Evolutionary conservation across 108 stramenopile species (phyloP), one percentile per base, ranked within the genome.

Genomic region (Epipyxis sp.): DNA sequence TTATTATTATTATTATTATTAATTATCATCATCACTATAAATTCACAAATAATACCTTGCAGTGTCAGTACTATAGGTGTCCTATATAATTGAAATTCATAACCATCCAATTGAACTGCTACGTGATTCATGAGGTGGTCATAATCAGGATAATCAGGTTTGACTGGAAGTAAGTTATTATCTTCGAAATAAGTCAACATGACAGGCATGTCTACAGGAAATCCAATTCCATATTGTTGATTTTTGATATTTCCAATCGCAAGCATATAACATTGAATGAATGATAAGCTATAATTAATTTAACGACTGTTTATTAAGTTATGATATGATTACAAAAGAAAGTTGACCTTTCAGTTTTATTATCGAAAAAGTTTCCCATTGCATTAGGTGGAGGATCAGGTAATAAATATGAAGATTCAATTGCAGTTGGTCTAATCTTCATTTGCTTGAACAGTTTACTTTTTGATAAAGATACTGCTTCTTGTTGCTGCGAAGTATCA

Each of bases 311-410:
- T n/a, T n/a, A n/a, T n/a, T n/a, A n/a, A n/a, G n/a, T n/a, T n/a
- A n/a, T n/a, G n/a, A n/a, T n/a, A n/a, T n/a, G n/a, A n/a, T n/a
- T n/a, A n/a, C n/a, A n/a, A n/a, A n/a, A n/a, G n/a, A n/a, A 37
- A 35, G 34, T 65, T 37, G 27, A 3, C 3, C 61, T 3, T 32
- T 65, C 61, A 6, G 61, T 13, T 10, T 16, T 65, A 32, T 65
- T 65, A 6, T 65, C 61, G 34, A 65, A 65, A 32, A 65, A 65
- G 61, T 65, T 65, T 29, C 61, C 61, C 6, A 65, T 65, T 32
- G 61, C 3, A 65, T 29, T 65, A 10, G 61, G 6, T 37, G 61
- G 35, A 65, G 61, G 61, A 16, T 16, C 34, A 10, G 61, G 61
- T 6, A 65, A 32, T 16, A 65, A 32, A 37, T 20, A 57, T 16